A percentile compares a stretch with the other conserved stretches of the same genome.
These are phyloP conservation scores for Physaria fendleri DNA, from an alignment of 345 rosid species.

Conservation along the genomic window DNA sequence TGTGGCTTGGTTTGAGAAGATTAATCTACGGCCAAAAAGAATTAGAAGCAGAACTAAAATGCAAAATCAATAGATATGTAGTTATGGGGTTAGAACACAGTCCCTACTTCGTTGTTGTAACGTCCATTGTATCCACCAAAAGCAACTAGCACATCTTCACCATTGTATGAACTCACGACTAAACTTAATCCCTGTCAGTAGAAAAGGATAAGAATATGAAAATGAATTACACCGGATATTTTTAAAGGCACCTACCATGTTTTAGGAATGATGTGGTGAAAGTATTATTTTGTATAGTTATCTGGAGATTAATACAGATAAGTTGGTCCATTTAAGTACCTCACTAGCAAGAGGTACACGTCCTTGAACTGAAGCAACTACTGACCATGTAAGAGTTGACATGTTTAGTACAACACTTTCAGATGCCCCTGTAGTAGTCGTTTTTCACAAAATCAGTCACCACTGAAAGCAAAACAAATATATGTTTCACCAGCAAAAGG, in stretches of 20 bases:
- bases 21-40: slow-evolving; percentile 45
- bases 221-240: neutral
- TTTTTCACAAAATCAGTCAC: slow-evolving; percentile 6
- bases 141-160: slow-evolving; percentile 83
- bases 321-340: slow-evolving; percentile 39
- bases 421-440: slow-evolving; percentile 64
- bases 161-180: slow-evolving; percentile 66
- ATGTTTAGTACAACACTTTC: slow-evolving; percentile 91
- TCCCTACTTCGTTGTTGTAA: slow-evolving; percentile 77
- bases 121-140: slow-evolving; percentile 99
- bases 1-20: slow-evolving; percentile 94
- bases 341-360: slow-evolving; percentile 96
- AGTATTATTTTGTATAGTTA: neutral
- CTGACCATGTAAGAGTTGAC: slow-evolving; percentile 95
- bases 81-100: slow-evolving; percentile 1
- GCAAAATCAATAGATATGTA: neutral
- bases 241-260: neutral
- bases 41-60: slow-evolving; percentile 17
- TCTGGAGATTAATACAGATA: neutral
- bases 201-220: slow-evolving; percentile 10
- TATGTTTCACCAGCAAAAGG: neutral
- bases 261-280: slow-evolving; percentile 6
- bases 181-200: slow-evolving; percentile 77
- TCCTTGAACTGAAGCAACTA: slow-evolving; percentile 76
- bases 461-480: slow-evolving; percentile 2